phyloP scores from a whole-genome alignment of 805 yeast species.

The Nakazawaea wyomingensis region DNA sequence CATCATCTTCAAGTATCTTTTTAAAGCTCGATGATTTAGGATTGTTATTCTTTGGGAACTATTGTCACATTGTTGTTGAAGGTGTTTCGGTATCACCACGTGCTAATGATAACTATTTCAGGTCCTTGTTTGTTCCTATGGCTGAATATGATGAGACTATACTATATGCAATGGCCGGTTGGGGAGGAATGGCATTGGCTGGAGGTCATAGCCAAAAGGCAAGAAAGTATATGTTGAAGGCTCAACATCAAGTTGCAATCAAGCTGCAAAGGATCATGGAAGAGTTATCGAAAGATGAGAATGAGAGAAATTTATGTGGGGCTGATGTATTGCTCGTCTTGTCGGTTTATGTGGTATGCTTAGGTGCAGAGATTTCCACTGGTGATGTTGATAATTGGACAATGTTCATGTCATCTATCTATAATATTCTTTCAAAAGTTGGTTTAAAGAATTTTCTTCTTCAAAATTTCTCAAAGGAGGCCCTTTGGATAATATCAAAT shows the following conservation, averaged over 20 bases:
- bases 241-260: constrained; percentile 18
- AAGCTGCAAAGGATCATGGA: constrained; percentile 14
- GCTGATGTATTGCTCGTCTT: constrained; percentile 22
- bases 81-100: constrained; percentile 6
- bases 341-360: constrained; percentile 23
- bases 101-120: constrained; percentile 38
- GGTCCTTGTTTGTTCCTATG: constrained; percentile 45
- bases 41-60: constrained; percentile 5
- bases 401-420: constrained; percentile 27
- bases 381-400: constrained; percentile 37
- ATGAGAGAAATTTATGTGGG: constrained; percentile 11
- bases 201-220: constrained; percentile 25
- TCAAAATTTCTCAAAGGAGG: constrained; percentile 24
- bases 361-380: constrained; percentile 30
- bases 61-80: background rate
- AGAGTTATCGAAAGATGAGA: background rate
- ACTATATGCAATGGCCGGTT: constrained; percentile 48
- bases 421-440: constrained; percentile 28
- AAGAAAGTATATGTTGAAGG: constrained; percentile 18
- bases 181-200: constrained; percentile 45
- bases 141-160: constrained; percentile 42
- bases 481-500: constrained; percentile 35
- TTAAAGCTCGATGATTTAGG: constrained; percentile 6
- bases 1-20: background rate
- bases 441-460: constrained; percentile 6